phyloP scores from a whole-genome alignment of 2,329 filamentous ascomycete genomes.

The Endothia cerciana region DNA sequence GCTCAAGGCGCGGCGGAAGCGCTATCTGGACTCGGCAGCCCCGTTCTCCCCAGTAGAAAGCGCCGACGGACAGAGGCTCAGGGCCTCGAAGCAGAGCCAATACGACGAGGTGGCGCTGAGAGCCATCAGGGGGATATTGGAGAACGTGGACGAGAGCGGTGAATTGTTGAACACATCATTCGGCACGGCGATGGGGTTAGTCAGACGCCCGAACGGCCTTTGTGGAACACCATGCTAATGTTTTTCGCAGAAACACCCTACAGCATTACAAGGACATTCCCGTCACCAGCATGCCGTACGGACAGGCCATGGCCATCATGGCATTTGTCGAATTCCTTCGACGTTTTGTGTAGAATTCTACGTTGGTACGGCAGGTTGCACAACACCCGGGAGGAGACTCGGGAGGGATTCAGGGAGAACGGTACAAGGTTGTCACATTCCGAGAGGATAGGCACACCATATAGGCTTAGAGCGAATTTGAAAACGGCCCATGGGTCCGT shows the following conservation, averaged over 20 bases:
- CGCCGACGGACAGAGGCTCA: constrained; percentile 22
- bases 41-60: constrained; percentile 22
- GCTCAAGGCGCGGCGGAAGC: constrained; percentile 71
- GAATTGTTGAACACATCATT: constrained; percentile 78
- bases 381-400: not conserved
- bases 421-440: not conserved
- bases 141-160: constrained; percentile 66
- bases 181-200: constrained; percentile 73
- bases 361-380: not conserved
- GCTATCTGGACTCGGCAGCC: constrained; percentile 63
- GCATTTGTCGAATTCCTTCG: constrained; percentile 74
- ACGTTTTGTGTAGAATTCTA: constrained; percentile 47
- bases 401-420: not conserved
- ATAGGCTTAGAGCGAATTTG: not conserved
- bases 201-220: not conserved
- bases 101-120: constrained; percentile 65
- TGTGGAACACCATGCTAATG: not conserved
- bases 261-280: constrained; percentile 80
- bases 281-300: constrained; percentile 81
- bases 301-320: constrained; percentile 85
- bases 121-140: constrained; percentile 69
- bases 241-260: constrained; percentile 49
- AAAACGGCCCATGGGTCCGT: not conserved
- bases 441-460: not conserved
- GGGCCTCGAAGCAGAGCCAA: constrained; percentile 10